Evolutionary conservation across 225 moss, liverwort and hornwort species (phyloP).

Genomic region (Polytrichum commune): DNA sequence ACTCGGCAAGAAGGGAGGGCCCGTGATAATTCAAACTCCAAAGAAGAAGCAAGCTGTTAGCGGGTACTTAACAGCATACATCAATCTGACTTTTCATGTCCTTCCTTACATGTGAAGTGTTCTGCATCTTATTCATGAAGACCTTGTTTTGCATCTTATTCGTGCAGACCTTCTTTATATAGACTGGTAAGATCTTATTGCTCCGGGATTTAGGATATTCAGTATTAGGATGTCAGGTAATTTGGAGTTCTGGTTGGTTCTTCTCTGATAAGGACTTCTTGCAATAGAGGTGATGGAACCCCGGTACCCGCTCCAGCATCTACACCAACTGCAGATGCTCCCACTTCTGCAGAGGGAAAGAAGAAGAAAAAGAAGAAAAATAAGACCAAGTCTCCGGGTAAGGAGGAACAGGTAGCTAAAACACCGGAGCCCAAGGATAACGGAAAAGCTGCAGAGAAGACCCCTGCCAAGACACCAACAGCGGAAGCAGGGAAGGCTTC

Average conservation of each 20-base stretch:
- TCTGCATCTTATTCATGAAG: no score
- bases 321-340: conserved; percentile 21
- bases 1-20: conserved; percentile 18
- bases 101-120: no score
- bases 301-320: conserved; percentile 21
- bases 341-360: conserved; percentile 30
- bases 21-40: conserved; percentile 21
- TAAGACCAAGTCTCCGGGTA: conserved; percentile 30
- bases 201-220: no score
- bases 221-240: no score
- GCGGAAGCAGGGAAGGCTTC: conserved; percentile 14
- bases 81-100: no score
- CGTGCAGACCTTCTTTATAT: no score
- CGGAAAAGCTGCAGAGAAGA: conserved; percentile 19
- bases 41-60: conserved; percentile 45
- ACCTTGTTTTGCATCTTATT: no score
- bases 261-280: neutral
- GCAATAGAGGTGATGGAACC: conserved; percentile 29
- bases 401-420: conserved; percentile 3
- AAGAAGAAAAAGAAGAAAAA: conserved; percentile 42
- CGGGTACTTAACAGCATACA: conserved; percentile 29
- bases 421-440: conserved; percentile 36
- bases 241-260: no score
- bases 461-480: conserved; percentile 12
- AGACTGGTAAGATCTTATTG: no score